Conservation (phyloP, 2,329 filamentous ascomycete genomes). For the Epichloe coenophiala region DNA sequence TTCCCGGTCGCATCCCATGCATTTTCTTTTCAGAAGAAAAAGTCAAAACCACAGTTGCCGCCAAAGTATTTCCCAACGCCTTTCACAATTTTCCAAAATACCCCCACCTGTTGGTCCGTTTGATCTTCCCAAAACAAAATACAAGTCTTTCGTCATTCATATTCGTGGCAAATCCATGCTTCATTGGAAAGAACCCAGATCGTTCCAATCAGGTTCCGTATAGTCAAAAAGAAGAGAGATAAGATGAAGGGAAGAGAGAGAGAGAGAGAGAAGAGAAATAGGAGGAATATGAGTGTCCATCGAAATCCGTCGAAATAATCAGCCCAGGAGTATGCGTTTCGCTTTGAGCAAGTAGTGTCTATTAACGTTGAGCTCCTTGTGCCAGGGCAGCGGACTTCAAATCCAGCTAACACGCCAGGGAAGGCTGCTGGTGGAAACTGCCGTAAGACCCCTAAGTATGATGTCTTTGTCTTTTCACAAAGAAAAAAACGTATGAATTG, state of each 20-base stretch:
- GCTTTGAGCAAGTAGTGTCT: no score
- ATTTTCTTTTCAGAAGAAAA: neutral
- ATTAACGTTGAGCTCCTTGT: no score
- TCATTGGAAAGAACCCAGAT: neutral
- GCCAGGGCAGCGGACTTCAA: no score
- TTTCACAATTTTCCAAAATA: neutral
- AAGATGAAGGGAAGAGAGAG: neutral
- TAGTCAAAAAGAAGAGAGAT: neutral
- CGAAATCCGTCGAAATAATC: neutral
- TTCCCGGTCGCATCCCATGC: neutral
- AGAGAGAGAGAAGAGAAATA: neutral
- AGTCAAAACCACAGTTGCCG: neutral
- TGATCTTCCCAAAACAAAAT: neutral
- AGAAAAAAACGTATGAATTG: no score
- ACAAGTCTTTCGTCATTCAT: neutral
- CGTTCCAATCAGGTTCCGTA: neutral
- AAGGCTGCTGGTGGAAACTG: no score
- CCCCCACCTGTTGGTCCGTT: neutral
- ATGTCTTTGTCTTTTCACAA: no score
- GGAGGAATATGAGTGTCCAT: no score
- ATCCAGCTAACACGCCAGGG: no score
- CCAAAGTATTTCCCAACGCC: conserved; percentile 1
- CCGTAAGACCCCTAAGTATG: no score
- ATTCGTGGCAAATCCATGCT: conserved; percentile 1
- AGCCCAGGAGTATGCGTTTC: no score